These are phyloP conservation scores for Cercophora sp. DNA, from an alignment of 495 filamentous ascomycete species.

Conservation along the genomic window DNA sequence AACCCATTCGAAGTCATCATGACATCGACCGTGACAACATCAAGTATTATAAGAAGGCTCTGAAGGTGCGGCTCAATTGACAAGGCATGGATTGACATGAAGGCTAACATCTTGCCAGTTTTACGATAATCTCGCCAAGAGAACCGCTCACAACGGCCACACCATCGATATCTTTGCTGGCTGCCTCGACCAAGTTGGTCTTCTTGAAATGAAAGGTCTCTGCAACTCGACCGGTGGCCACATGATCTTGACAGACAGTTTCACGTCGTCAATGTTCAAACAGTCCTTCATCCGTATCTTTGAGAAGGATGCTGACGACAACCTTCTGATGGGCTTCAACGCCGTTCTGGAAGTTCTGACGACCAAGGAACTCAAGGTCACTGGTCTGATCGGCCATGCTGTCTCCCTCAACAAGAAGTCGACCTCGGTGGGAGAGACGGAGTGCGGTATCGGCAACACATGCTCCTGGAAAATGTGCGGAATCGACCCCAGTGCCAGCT, in stretches of 20 bases:
- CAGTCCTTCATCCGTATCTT: conserved; percentile 97
- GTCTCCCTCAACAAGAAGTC: conserved; percentile 98
- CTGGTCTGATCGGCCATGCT: conserved; percentile 94
- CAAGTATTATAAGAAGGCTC: conserved; percentile 98
- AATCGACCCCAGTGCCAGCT: conserved; percentile 89
- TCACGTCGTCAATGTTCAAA: conserved; percentile 99
- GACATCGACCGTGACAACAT: conserved; percentile 99
- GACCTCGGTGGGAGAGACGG: conserved; percentile 92
- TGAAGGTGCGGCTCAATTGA: conserved; percentile 62
- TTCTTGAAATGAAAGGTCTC: conserved; percentile 98
- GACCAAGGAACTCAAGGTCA: conserved; percentile 98
- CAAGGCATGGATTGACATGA: neutral
- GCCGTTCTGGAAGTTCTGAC: conserved; percentile 94
- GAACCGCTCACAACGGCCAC: conserved; percentile 93
- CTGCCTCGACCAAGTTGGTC: conserved; percentile 95
- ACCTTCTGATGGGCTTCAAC: conserved; percentile 97
- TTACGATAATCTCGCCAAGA: conserved; percentile 95
- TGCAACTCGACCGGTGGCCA: conserved; percentile 95
- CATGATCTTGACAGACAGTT: conserved; percentile 98
- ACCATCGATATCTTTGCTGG: conserved; percentile 97
- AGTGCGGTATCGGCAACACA: conserved; percentile 97
- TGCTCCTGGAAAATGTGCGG: conserved; percentile 99
- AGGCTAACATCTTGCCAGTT: conserved; percentile 58
- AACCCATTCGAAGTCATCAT: conserved; percentile 97
- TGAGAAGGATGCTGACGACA: conserved; percentile 92